A percentile compares a stretch with the other conserved stretches of the same genome.
phyloP scores from a whole-genome alignment of 1,139 yeast genomes.

The Kurtzmaniella quercitrusa region DNA sequence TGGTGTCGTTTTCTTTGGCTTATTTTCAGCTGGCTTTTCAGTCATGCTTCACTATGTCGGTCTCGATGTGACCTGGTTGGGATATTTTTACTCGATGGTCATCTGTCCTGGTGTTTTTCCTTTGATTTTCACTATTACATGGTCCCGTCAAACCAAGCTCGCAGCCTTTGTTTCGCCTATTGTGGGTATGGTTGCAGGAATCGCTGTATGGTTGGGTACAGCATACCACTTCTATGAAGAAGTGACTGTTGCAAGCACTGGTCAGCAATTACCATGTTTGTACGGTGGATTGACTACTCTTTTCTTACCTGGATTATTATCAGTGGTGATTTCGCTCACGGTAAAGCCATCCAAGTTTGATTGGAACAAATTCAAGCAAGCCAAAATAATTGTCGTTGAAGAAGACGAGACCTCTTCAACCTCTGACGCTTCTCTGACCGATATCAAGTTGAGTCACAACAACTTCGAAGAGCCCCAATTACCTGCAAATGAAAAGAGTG shows the following conservation, averaged over 20 bases:
- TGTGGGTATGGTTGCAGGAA: conserved; percentile 19
- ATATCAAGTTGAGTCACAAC: neutral
- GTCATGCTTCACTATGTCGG: conserved; percentile 30
- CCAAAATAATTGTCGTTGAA: conserved; percentile 17
- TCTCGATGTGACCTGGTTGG: conserved; percentile 30
- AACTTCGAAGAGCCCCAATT: neutral
- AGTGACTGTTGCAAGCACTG: conserved; percentile 19
- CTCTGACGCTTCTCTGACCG: neutral
- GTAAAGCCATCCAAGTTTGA: conserved; percentile 26
- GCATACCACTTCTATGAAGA: conserved; percentile 22
- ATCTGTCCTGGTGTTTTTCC: conserved; percentile 37
- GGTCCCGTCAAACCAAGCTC: conserved; percentile 26
- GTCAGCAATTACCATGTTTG: conserved; percentile 30
- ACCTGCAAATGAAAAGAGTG: neutral
- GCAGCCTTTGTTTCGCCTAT: conserved; percentile 26
- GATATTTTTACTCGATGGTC: conserved; percentile 30
- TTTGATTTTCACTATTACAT: conserved; percentile 26
- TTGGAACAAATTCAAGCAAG: conserved; percentile 24
- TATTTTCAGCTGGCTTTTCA: conserved; percentile 26
- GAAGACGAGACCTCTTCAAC: conserved; percentile 5
- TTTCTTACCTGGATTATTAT: conserved; percentile 26
- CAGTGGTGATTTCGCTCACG: conserved; percentile 22
- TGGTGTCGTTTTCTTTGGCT: conserved; percentile 25
- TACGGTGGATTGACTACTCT: conserved; percentile 29
- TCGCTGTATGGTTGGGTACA: conserved; percentile 23